Evolutionary conservation across 164 flowering plant genomes (phyloP), one percentile per base, ranked within the genome.

Genomic region (Vitis vinifera): DNA sequence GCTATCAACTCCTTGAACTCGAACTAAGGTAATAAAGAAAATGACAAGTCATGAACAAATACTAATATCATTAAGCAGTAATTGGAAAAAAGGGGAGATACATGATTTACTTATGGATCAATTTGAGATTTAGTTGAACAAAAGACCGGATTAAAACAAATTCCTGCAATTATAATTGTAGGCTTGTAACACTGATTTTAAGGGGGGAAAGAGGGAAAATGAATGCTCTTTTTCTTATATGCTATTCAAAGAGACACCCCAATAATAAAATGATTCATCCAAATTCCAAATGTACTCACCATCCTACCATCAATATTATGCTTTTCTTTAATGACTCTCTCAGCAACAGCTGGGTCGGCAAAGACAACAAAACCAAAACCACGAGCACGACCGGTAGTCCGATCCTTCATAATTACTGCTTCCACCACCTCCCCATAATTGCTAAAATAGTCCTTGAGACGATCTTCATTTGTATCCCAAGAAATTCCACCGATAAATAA

Each of bases 291-390:
- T 13, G 44, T 61, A 68, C 76, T 78, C 52, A 83, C 86, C 86
- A 80, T 73, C 53, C 86, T 73, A 17, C 86, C 86, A 69, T 83
- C 86, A 57, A 83, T 83, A 64, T 76, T 83, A 68, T 83, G 86
- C 68, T 83, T 83, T 64, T 80, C 86, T 71, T 66, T 67, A 31
- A 83, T 69, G 59, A 83, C 86, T 67, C 70, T 76, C 30, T 80
- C 86, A 10, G 84, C 86, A 66, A 76, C 84, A 53, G 78, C 66
- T 10, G 86, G 82, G 58, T 83, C 84, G 53, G 86, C 68, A 66
- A 83, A 83, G 27, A 83, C 86, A 27, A 83, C 71, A 66, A 83
- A 83, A 58, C 86, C 86, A 68, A 83, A 83, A 7, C 86, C 86
- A 51, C 86, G 86, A 44, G 84, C 86, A 55, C 86, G 84, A 3